Conservation (phyloP, 2,329 filamentous ascomycete genomes). For the Beauveria caledonica region DNA sequence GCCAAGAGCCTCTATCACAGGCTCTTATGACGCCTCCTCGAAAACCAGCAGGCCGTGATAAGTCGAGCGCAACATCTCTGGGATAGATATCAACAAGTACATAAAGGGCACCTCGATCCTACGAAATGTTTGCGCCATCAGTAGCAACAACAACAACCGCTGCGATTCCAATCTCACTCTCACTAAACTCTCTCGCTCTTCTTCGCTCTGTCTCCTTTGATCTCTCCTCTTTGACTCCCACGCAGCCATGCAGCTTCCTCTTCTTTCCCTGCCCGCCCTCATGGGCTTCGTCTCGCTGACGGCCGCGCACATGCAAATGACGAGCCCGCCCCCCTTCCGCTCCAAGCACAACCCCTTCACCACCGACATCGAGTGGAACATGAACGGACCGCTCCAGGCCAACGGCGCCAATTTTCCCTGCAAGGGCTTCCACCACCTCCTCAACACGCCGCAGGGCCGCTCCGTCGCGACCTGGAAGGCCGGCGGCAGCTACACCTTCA, state of each 20-base stretch:
- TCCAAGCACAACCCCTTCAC: slow-evolving; percentile 43
- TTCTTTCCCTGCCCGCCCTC: slow-evolving; percentile 28
- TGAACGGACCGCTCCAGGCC: slow-evolving; percentile 55
- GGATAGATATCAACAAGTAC: background rate
- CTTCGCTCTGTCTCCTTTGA: too few relatives aligned
- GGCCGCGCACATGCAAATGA: slow-evolving; percentile 45
- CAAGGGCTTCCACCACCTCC: slow-evolving; percentile 49
- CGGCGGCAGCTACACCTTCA: slow-evolving; percentile 51
- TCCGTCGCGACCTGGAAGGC: slow-evolving; percentile 51
- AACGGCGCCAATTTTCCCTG: slow-evolving; percentile 63
- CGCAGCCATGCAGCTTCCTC: slow-evolving; percentile 18
- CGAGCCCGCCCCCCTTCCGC: slow-evolving; percentile 38
- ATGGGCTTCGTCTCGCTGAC: slow-evolving; percentile 28
- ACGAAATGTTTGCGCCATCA: background rate
- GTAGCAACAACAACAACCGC: background rate
- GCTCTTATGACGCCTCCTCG: background rate
- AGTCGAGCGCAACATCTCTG: background rate
- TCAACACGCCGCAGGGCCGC: slow-evolving; percentile 36
- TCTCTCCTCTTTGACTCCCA: background rate
- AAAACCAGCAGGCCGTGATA: background rate
- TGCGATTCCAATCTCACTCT: background rate
- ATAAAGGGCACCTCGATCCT: background rate
- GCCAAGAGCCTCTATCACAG: background rate
- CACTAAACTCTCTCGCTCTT: background rate
- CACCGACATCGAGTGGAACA: slow-evolving; percentile 55